Conservation (phyloP, 345 rosid genomes). For the Populus ilicifolia region DNA sequence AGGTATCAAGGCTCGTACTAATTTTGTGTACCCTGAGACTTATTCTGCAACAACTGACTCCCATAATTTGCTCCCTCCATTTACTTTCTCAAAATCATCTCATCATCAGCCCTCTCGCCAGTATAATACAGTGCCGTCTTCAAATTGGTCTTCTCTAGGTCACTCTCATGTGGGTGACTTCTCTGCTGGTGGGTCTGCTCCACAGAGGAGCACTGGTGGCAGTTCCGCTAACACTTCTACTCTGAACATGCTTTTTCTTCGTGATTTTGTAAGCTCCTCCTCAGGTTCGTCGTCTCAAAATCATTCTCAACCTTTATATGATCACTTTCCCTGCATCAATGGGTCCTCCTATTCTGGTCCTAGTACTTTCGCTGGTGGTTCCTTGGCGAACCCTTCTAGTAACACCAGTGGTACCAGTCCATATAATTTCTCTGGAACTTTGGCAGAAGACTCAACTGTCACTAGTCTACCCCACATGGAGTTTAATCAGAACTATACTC, state of each 20-base stretch:
- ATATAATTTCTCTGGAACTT: background rate
- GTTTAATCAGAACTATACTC: background rate
- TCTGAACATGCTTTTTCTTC: constrained; percentile 46
- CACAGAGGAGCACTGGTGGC: constrained; percentile 16
- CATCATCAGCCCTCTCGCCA: constrained; percentile 13
- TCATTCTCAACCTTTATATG: constrained; percentile 7
- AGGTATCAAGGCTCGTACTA: constrained; percentile 85
- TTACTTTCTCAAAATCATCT: constrained; percentile 33
- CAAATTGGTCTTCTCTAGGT: constrained; percentile 12
- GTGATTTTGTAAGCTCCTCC: constrained; percentile 42
- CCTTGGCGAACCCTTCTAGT: constrained; percentile 4
- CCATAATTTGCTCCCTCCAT: constrained; percentile 22
- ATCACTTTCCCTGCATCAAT: constrained; percentile 12
- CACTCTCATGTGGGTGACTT: constrained; percentile 11
- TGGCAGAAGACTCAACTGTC: constrained; percentile 7
- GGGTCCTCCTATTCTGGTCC: constrained; percentile 10
- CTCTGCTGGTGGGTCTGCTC: background rate
- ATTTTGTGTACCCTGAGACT: constrained; percentile 58
- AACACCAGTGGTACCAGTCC: background rate
- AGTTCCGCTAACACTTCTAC: constrained; percentile 9
- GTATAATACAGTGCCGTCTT: constrained; percentile 5
- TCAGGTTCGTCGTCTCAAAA: constrained; percentile 13
- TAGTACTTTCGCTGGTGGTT: background rate
- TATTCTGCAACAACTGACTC: background rate
- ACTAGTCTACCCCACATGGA: constrained; percentile 7